Evolutionary conservation across 2,329 filamentous ascomycete genomes (phyloP), one percentile per base, ranked within the genome.

Genomic region (Balansia obtecta): DNA sequence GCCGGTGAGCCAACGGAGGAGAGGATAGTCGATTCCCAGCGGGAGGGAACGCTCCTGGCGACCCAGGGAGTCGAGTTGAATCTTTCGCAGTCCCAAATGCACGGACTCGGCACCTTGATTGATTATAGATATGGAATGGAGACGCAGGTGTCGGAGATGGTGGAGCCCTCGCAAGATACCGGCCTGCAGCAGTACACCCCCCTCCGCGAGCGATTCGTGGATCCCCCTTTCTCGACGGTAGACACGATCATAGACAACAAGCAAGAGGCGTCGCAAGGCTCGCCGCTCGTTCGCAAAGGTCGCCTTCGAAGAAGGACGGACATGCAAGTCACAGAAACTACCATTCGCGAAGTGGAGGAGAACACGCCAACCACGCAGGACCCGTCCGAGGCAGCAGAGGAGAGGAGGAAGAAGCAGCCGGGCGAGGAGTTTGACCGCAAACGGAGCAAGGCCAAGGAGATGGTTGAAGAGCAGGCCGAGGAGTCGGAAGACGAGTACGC

Each of bases 401-500:
- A 71, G 58, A 68, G 75, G 60, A 76, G 77, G 58, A 78, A 79
- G 58, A 72, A 75, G 48, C 68, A 70, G 6, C 61, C 62, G 9
- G 62, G 64, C n/a, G 72, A 76, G 15, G 71, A 74, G 1, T 95
- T 89, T 58, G 79, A 95, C 68, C 87, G 85, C 66, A 90, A 88
- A 67, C 90, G 85, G 64, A 94, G 88, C 69, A 83, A 86, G 62
- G 91, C 90, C 0, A 89, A 83, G 60, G 83, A 85, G 22, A 86
- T 95, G 77, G 76, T 98, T 38, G 80, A 97, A 56, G 93, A 96
- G 57, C 89, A 95, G 63, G 91, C 93, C 53, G 88, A 95, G 60
- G 93, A 98, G 68, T 98, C 93, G 0, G 94, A 98, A 63, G 93
- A 98, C 63, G 93, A 98, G 66, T 98, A 97, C 64, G 91, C 90